Percentiles rank a stretch among this genome's conserved stretches.
phyloP scores from a whole-genome alignment of 2,329 filamentous ascomycete species.

The Penicillium sp. region DNA sequence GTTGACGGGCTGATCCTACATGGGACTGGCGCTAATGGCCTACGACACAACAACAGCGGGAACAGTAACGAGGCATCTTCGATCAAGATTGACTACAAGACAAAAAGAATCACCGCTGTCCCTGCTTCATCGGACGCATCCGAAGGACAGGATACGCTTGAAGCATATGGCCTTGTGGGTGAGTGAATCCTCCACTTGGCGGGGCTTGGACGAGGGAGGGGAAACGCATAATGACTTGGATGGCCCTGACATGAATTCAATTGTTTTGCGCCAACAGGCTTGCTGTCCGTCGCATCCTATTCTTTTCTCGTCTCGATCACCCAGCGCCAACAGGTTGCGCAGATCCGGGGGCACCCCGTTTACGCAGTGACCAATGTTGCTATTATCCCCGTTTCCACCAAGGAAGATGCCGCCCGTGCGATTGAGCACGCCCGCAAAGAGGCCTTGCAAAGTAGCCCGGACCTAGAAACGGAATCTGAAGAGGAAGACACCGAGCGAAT shows the following conservation, averaged over 20 bases:
- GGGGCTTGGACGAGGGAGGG: neutral
- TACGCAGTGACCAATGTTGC: constrained; percentile 86
- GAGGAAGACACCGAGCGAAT: constrained; percentile 26
- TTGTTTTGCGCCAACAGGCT: constrained; percentile 48
- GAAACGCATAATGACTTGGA: neutral
- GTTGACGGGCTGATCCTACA: constrained; percentile 79
- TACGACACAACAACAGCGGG: constrained; percentile 36
- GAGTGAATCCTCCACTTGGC: constrained; percentile 31
- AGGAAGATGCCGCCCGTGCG: constrained; percentile 64
- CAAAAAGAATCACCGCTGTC: constrained; percentile 46
- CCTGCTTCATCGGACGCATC: constrained; percentile 26
- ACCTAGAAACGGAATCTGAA: constrained; percentile 23
- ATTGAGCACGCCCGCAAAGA: constrained; percentile 57
- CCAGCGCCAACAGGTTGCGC: constrained; percentile 78
- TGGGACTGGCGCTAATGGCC: constrained; percentile 50
- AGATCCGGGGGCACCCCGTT: constrained; percentile 72
- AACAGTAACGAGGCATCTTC: constrained; percentile 51
- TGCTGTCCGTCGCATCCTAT: constrained; percentile 73
- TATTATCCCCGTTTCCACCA: constrained; percentile 78
- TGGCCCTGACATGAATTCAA: neutral
- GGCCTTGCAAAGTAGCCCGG: constrained; percentile 36
- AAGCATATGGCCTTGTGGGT: constrained; percentile 54
- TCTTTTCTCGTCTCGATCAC: constrained; percentile 85
- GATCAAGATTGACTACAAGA: constrained; percentile 66
- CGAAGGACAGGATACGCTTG: constrained; percentile 37